phyloP scores from a whole-genome alignment of 106 monocot species.

The Amphibolis antarctica region DNA sequence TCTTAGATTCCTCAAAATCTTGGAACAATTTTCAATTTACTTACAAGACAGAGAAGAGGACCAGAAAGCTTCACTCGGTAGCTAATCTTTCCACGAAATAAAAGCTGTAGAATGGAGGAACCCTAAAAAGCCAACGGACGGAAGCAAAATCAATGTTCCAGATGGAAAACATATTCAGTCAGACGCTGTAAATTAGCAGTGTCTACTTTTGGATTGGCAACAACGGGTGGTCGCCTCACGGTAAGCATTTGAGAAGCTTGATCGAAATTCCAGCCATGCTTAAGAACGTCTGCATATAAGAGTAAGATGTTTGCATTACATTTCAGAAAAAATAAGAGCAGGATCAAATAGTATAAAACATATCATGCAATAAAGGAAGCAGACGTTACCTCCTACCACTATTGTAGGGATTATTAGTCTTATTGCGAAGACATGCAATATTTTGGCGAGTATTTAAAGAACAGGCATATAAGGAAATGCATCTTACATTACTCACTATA shows the following conservation, averaged over 20 bases:
- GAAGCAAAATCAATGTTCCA: slow-evolving; percentile 56
- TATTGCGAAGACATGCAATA: no score
- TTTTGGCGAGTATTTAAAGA: no score
- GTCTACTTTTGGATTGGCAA: slow-evolving; percentile 61
- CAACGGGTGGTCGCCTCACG: slow-evolving; percentile 33
- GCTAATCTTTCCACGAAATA: no score
- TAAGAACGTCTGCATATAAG: slow-evolving; percentile 44
- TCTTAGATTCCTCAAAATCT: slow-evolving; percentile 3
- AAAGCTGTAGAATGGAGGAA: no score
- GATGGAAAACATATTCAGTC: slow-evolving; percentile 95
- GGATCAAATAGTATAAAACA: neutral
- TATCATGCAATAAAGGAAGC: neutral
- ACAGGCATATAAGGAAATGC: no score
- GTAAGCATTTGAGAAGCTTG: slow-evolving; percentile 48
- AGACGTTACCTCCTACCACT: no score
- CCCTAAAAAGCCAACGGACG: neutral
- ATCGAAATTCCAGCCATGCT: slow-evolving; percentile 76
- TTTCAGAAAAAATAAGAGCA: neutral
- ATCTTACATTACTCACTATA: no score
- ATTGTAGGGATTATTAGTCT: no score
- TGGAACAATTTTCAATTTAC: neutral
- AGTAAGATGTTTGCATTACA: neutral
- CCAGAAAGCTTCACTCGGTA: neutral
- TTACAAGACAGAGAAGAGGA: neutral
- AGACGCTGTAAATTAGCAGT: slow-evolving; percentile 70